phyloP scores from a whole-genome alignment of 805 yeast genomes.

The Komagataella pseudopastoris region DNA sequence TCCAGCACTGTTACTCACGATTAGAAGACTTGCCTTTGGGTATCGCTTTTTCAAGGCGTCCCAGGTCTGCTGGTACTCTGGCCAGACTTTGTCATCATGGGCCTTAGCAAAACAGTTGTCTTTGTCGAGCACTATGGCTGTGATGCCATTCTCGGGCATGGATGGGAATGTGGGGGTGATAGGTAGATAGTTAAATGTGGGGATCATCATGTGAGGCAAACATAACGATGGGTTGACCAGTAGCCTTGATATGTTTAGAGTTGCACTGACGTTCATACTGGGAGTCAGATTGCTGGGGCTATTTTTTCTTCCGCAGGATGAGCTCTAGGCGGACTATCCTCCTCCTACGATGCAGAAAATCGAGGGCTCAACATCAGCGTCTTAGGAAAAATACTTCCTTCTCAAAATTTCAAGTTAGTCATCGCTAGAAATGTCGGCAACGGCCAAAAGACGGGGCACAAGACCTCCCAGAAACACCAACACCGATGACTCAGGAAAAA shows the following conservation, averaged over 20 bases:
- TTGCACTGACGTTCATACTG: conserved; percentile 58
- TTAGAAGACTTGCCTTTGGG: conserved; percentile 50
- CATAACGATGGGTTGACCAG: conserved; percentile 53
- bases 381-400: background rate
- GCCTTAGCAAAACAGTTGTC: conserved; percentile 92
- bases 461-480: background rate
- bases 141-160: conserved; percentile 23
- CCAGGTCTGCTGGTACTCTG: conserved; percentile 51
- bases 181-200: conserved; percentile 46
- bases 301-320: background rate
- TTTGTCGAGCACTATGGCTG: conserved; percentile 79
- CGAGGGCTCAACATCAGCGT: background rate
- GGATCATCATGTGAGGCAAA: conserved; percentile 44
- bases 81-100: conserved; percentile 70
- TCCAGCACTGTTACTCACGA: conserved; percentile 92
- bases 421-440: background rate
- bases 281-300: background rate
- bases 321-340: background rate
- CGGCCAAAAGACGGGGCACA: background rate
- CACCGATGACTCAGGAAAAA: background rate
- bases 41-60: conserved; percentile 33
- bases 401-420: background rate
- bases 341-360: background rate
- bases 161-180: conserved; percentile 27
- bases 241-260: conserved; percentile 50